phyloP scores from a whole-genome alignment of 2,329 filamentous ascomycete species.

The Cercospora sp. region DNA sequence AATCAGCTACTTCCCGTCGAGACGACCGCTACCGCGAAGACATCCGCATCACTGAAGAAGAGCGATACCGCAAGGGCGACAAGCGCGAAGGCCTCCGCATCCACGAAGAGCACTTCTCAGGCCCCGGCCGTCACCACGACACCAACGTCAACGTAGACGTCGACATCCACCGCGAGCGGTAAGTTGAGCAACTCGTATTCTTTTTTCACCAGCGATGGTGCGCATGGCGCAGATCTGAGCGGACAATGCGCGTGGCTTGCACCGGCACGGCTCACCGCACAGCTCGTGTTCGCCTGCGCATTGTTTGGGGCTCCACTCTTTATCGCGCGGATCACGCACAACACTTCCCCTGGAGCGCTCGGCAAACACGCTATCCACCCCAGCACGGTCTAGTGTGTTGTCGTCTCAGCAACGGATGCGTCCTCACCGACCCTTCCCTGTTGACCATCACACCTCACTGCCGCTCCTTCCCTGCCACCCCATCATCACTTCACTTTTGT shows the following conservation, averaged over 20 bases:
- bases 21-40: constrained; percentile 73
- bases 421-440: constrained; percentile 32
- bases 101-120: constrained; percentile 38
- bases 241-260: background rate
- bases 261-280: constrained; percentile 6
- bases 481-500: constrained; percentile 25
- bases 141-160: constrained; percentile 35
- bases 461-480: constrained; percentile 20
- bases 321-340: constrained; percentile 13
- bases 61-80: constrained; percentile 66
- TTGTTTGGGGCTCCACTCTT: constrained; percentile 10
- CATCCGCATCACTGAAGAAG: constrained; percentile 78
- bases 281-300: constrained; percentile 13
- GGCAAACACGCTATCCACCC: constrained; percentile 37
- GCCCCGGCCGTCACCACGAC: constrained; percentile 25
- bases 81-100: constrained; percentile 39
- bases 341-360: constrained; percentile 33
- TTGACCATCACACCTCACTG: constrained; percentile 24
- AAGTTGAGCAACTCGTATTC: constrained; percentile 33
- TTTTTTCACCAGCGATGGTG: constrained; percentile 14
- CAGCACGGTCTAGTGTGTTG: constrained; percentile 36
- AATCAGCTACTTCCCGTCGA: constrained; percentile 63
- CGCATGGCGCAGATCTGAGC: background rate
- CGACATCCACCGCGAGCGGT: constrained; percentile 56
- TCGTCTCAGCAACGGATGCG: constrained; percentile 35